Percentiles rank a stretch among this genome's conserved stretches.
These are phyloP conservation scores for Penicillium tannophilum DNA, from an alignment of 495 filamentous ascomycete species.

Conservation along the genomic window DNA sequence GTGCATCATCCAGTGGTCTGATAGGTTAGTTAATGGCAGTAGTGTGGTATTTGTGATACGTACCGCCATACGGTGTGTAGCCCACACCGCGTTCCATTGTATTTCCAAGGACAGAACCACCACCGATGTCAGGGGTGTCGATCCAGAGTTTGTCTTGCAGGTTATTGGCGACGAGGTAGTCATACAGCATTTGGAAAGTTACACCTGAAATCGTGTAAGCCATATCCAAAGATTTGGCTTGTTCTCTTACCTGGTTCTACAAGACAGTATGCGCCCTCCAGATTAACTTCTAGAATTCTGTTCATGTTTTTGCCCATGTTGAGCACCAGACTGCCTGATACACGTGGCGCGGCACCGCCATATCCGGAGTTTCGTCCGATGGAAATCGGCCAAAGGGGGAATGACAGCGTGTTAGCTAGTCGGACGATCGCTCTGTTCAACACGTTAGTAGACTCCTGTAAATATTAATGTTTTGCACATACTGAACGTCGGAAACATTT, in stretches of 20 bases:
- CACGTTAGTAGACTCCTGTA: slow-evolving; percentile 16
- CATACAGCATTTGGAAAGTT: slow-evolving; percentile 55
- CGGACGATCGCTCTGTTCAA: not conserved
- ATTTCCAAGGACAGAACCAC: slow-evolving; percentile 59
- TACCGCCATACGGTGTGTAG: slow-evolving; percentile 51
- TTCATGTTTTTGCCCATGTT: slow-evolving; percentile 60
- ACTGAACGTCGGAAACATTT: slow-evolving; percentile 48
- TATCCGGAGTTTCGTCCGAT: slow-evolving; percentile 52
- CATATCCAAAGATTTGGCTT: not conserved
- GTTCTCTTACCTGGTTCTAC: slow-evolving; percentile 61
- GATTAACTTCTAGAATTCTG: slow-evolving; percentile 54
- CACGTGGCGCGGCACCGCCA: slow-evolving; percentile 58
- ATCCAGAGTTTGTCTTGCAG: slow-evolving; percentile 32
- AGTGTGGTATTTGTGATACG: not conserved
- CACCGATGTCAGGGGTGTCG: slow-evolving; percentile 53
- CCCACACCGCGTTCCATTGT: slow-evolving; percentile 59
- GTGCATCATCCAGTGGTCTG: slow-evolving; percentile 39
- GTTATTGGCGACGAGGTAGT: slow-evolving; percentile 47
- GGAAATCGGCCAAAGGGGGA: slow-evolving; percentile 58
- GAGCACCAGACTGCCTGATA: slow-evolving; percentile 54
- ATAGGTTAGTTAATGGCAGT: slow-evolving; percentile 1
- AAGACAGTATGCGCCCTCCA: slow-evolving; percentile 52
- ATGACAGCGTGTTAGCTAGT: not conserved
- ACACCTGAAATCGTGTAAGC: slow-evolving; percentile 46
- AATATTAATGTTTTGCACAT: slow-evolving; percentile 49